Evolutionary conservation across 1,284 basidiomycete genomes (phyloP).

Genomic region (Pseudozyma hubeiensis): DNA sequence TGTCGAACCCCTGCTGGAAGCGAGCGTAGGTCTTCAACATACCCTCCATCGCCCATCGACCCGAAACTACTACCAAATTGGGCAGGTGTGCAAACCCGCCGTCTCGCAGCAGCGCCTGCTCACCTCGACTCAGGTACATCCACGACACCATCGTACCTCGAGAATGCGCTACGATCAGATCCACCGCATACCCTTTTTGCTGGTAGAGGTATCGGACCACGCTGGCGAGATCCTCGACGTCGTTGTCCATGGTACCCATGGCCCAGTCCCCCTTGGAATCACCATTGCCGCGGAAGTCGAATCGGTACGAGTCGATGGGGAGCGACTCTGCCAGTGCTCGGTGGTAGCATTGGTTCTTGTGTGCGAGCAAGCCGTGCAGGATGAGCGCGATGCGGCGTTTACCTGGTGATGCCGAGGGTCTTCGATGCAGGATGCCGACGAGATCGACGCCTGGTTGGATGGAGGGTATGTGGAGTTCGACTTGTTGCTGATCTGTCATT

Average conservation of each 20-base stretch:
- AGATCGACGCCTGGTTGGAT: conserved; percentile 13
- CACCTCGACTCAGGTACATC: conserved; percentile 23
- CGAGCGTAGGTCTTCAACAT: conserved; percentile 19
- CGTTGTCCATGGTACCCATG: conserved; percentile 23
- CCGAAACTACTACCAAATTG: conserved; percentile 18
- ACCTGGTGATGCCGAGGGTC: not conserved
- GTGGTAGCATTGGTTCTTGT: conserved; percentile 79
- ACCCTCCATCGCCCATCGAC: conserved; percentile 17
- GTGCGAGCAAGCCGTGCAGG: conserved; percentile 55
- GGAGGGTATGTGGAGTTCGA: conserved; percentile 22
- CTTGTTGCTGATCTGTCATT: conserved; percentile 12
- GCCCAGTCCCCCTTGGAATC: conserved; percentile 31
- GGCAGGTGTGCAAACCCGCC: conserved; percentile 9
- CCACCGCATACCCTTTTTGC: conserved; percentile 11
- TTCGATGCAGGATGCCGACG: conserved; percentile 27
- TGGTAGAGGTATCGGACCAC: conserved; percentile 24
- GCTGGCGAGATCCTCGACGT: conserved; percentile 32
- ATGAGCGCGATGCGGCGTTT: conserved; percentile 45
- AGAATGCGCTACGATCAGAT: conserved; percentile 35
- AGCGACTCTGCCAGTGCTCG: conserved; percentile 76
- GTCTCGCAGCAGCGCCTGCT: conserved; percentile 8
- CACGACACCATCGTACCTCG: conserved; percentile 32
- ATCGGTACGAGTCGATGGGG: conserved; percentile 81
- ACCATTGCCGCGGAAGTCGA: conserved; percentile 76
- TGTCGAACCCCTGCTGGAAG: conserved; percentile 21